Evolutionary conservation across 2,329 filamentous ascomycete species (phyloP).

Genomic region (Talaromyces sp.): DNA sequence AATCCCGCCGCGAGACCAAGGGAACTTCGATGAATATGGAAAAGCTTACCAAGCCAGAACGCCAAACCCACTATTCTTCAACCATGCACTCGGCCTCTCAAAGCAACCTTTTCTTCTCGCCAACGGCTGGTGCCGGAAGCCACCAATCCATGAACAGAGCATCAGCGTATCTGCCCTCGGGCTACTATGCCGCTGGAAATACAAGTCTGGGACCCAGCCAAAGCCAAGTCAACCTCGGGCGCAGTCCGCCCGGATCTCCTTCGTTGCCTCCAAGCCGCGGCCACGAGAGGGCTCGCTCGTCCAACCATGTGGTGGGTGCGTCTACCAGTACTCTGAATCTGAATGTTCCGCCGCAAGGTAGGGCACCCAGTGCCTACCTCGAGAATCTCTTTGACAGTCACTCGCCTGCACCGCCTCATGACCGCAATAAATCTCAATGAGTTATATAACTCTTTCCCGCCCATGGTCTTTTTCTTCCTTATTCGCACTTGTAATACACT

Average conservation of each 20-base stretch:
- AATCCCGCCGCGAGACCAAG: constrained; percentile 14
- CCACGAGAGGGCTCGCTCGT: constrained; percentile 25
- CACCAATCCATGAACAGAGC: constrained; percentile 56
- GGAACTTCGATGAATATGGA: constrained; percentile 50
- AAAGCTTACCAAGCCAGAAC: constrained; percentile 32
- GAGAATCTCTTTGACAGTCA: constrained; percentile 85
- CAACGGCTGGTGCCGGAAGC: constrained; percentile 64
- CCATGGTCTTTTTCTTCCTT: neutral
- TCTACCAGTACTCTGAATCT: constrained; percentile 58
- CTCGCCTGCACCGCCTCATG: constrained; percentile 13
- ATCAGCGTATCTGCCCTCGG: constrained; percentile 77
- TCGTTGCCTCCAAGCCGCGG: constrained; percentile 42
- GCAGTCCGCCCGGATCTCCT: constrained; percentile 62
- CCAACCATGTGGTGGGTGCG: constrained; percentile 20
- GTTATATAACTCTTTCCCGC: neutral
- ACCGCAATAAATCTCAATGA: constrained; percentile 1
- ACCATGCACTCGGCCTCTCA: constrained; percentile 48
- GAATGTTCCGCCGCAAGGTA: constrained; percentile 59
- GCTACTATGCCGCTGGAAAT: constrained; percentile 75
- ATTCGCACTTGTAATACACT: neutral
- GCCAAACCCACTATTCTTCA: constrained; percentile 32
- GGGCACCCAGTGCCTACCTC: constrained; percentile 81
- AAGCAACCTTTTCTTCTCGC: constrained; percentile 87
- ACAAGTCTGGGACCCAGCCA: constrained; percentile 42
- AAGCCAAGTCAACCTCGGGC: constrained; percentile 32